Base-by-base conservation (phyloP, 139 green algal genomes). In the Medakamo hakoo region DNA sequence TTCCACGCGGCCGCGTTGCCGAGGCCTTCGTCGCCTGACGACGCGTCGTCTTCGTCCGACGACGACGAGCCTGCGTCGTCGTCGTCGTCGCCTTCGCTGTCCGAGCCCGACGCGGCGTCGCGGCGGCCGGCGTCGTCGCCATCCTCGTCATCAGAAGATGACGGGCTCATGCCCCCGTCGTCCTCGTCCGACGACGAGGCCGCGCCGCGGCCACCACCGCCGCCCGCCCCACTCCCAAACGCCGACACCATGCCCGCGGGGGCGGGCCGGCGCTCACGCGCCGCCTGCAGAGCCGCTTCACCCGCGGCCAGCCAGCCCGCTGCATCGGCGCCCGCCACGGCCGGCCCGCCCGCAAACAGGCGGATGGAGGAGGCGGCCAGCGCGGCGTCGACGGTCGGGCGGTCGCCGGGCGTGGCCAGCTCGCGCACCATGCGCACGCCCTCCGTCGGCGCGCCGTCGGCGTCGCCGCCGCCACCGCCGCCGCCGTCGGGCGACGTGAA, bases 351-450 rank as follows among this genome's bases (percentile, higher is more conserved):
- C 19, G 30, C 56, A 64, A 72, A 72, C 55, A 72, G 61, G 57
- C 40, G 40, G 16, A 52, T 52, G 9, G 40, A 21, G 40, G 40
- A 25, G 5, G 58, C 27, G 27, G 30, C 58, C 27, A 62, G 58
- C 27, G 27, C 58, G 27, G 27, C 58, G 27, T 66, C 61, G 25
- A n/a, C 48, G 3, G 48, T 22, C 60, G n/a, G 60, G 28, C 27
- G 30, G 65, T 24, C 56, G 59, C 4, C 31, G 27, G 28, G 71
- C 59, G 23, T 60, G 31, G 93, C 82, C 62, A 98, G 88, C 30
- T 73, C 67, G 1, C 82, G 68, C 49, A 97, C 89, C 91, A 98
- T 95, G 20, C 64, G 72, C 64, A 90, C 87, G 2, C 87, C 88
- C 59, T 88, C 76, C 30, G 55, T 63, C 26, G 74, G 57, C 0